Evolutionary conservation across 176 grass and related monocot genomes (phyloP), one percentile per base, ranked within the genome.

Genomic region (Aechmea fasciata): DNA sequence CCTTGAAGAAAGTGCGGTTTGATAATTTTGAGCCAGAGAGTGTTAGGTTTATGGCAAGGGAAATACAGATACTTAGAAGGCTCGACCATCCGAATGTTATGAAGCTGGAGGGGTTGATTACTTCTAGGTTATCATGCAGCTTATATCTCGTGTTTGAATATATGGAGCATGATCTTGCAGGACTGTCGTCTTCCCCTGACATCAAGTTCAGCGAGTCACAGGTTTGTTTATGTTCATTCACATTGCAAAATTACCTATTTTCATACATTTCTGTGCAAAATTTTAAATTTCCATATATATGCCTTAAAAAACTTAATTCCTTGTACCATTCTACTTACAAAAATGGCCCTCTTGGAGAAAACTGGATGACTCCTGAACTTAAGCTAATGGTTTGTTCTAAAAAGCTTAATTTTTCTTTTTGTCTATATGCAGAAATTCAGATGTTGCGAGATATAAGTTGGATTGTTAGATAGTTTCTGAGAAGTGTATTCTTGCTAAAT

Each of bases 131-230:
- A 51, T 99, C 95, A 67, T 90, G 82, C 73, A 99, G 84, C 63
- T 85, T 99, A 61, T 99, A 94, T 83, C 84, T 99, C 65, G 95
- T 99, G 48, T 99, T 99, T 52, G 95, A 99, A 81, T 99, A 93
- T 71, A 99, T 99, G 95, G 95, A 99, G 10, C 95, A 99, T 8
- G 95, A 99, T 86, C 87, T 99, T 59, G 82, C 95, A 62, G 95
- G 95, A 33, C 82, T 99, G 74, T 99, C 77, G 64, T 86, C 90
- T 66, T 93, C 87, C 47, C 84, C 95, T 1, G 84, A 99, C 69
- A 86, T 99, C 33, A 86, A 88, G 70, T 88, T 99, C 55, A 88
- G 48, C 26, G 87, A 99, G 80, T 66, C 90, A 77, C 95, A 99
- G 90, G 95, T 88, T 76, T 83, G 63, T 24, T 54, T 11, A 5